Evolutionary conservation across 2,329 filamentous ascomycete species (phyloP).

Genomic region (Penicillium sp.): DNA sequence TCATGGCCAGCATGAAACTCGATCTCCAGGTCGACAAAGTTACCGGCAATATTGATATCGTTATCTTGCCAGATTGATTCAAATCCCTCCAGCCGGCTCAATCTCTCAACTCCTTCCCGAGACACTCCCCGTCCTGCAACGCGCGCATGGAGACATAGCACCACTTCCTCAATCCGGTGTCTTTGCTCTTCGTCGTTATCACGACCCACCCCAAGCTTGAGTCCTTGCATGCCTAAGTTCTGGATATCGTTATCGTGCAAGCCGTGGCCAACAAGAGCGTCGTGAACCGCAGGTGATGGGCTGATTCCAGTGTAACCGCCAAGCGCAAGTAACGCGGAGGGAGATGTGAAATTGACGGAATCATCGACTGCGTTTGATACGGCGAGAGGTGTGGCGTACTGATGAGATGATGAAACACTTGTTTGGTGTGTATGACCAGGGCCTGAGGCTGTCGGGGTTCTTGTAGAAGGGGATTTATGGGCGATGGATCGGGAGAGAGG

Average conservation of each 20-base stretch:
- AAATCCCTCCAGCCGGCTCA: conserved; percentile 45
- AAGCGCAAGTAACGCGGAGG: conserved; percentile 46
- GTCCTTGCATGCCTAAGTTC: conserved; percentile 38
- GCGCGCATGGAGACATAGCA: conserved; percentile 40
- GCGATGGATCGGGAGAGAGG: conserved; percentile 42
- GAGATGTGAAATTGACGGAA: conserved; percentile 45
- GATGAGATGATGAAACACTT: conserved; percentile 38
- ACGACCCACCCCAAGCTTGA: conserved; percentile 37
- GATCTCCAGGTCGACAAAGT: conserved; percentile 49
- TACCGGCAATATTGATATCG: conserved; percentile 47
- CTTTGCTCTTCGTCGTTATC: conserved; percentile 45
- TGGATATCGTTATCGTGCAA: conserved; percentile 43
- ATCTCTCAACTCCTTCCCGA: conserved; percentile 43
- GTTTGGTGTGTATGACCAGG: conserved; percentile 35
- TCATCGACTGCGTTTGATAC: conserved; percentile 40
- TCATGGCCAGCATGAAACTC: conserved; percentile 44
- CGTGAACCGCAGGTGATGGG: conserved; percentile 40
- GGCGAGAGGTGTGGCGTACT: conserved; percentile 46
- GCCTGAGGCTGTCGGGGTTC: conserved; percentile 44
- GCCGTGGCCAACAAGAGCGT: conserved; percentile 34
- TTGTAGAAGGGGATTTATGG: conserved; percentile 47
- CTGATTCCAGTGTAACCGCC: conserved; percentile 44
- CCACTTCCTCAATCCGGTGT: conserved; percentile 43
- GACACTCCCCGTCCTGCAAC: conserved; percentile 46
- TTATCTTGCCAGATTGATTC: conserved; percentile 50